Percentiles rank a stretch among this genome's conserved stretches.
phyloP scores from a whole-genome alignment of 306 rosid species.

The Cotoneaster glaucophyllus region DNA sequence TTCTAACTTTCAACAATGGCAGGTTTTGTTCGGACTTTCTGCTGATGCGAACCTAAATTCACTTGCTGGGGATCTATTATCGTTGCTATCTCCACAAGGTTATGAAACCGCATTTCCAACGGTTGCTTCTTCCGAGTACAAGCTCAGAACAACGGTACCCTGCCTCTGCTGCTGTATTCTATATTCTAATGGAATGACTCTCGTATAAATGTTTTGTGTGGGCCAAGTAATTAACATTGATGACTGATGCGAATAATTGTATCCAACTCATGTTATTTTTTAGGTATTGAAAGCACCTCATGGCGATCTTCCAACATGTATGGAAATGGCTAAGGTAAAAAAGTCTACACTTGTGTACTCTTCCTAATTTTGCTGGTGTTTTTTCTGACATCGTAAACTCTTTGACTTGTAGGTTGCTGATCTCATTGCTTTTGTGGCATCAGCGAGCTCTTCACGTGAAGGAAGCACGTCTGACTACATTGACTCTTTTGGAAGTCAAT shows the following conservation, averaged over 20 bases:
- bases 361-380: background rate
- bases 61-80: conserved; percentile 56
- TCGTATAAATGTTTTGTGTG: background rate
- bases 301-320: conserved; percentile 69
- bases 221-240: background rate
- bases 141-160: conserved; percentile 61
- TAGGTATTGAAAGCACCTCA: conserved; percentile 88
- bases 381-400: background rate
- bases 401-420: conserved; percentile 68
- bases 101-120: conserved; percentile 36
- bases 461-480: conserved; percentile 54
- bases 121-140: conserved; percentile 72
- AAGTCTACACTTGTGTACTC: background rate
- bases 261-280: conserved; percentile 6
- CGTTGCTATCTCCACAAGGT: conserved; percentile 41
- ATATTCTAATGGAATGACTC: background rate
- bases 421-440: conserved; percentile 81
- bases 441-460: conserved; percentile 39
- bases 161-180: background rate
- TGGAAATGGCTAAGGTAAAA: conserved; percentile 94
- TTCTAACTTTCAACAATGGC: conserved; percentile 1
- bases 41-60: conserved; percentile 54
- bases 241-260: background rate
- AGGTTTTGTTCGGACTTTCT: conserved; percentile 84
- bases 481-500: conserved; percentile 84